These are phyloP conservation scores for Podaxis pistillaris DNA, from an alignment of 768 basidiomycete species.

Conservation along the genomic window DNA sequence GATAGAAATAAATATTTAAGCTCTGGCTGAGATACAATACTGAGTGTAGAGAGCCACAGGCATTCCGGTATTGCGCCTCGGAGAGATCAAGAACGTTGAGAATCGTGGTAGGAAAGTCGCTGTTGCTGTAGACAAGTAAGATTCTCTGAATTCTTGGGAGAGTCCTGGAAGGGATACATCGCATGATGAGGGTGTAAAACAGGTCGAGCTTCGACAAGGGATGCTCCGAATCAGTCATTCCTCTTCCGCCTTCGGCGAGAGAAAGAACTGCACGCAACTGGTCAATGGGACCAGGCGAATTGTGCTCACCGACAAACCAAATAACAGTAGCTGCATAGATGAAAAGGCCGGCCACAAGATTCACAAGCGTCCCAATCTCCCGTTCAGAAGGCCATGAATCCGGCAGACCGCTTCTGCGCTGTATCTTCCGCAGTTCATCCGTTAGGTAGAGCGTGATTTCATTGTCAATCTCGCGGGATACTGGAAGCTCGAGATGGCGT, in stretches of 20 bases:
- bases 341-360: not conserved
- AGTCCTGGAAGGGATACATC: not conserved
- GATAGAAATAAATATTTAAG: no score
- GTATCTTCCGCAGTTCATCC: conserved; percentile 3
- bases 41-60: no score
- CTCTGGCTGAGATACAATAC: no score
- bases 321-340: conserved; percentile 7
- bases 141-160: not conserved
- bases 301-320: conserved; percentile 7
- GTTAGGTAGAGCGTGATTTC: conserved; percentile 12
- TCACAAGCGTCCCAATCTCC: not conserved
- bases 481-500: conserved; percentile 1
- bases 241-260: not conserved
- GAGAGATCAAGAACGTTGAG: no score
- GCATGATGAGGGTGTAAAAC: not conserved
- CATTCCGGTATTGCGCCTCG: no score
- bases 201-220: not conserved
- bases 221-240: not conserved
- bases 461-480: conserved; percentile 7
- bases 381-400: conserved; percentile 11
- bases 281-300: not conserved
- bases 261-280: not conserved
- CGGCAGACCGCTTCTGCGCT: not conserved
- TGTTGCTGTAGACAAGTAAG: not conserved
- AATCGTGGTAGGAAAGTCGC: no score